phyloP scores from a whole-genome alignment of 495 filamentous ascomycete species.

The Lophiotrema nucula region DNA sequence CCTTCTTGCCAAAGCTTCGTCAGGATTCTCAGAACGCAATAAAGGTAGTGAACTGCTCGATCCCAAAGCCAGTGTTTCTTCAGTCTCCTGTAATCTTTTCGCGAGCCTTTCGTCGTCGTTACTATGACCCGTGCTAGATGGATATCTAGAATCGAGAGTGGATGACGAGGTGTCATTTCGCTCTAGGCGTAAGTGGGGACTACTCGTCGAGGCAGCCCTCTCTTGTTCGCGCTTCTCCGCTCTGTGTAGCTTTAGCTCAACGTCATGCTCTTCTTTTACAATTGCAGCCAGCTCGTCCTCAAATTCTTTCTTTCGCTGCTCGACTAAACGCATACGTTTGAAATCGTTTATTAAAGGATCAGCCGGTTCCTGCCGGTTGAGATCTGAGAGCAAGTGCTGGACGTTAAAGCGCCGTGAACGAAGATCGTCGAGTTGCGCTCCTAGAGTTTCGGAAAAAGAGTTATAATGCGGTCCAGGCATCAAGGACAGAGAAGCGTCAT shows the following conservation, averaged over 20 bases:
- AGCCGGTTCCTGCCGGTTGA: conserved; percentile 47
- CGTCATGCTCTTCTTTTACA: conserved; percentile 76
- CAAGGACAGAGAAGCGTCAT: no score
- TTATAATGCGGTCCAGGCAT: no score
- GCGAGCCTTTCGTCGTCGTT: no score
- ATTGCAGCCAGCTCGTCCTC: conserved; percentile 75
- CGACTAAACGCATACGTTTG: conserved; percentile 63
- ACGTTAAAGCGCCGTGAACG: conserved; percentile 67
- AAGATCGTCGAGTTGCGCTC: conserved; percentile 66
- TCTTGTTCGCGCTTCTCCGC: conserved; percentile 64
- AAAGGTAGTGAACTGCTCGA: no score
- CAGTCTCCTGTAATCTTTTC: no score
- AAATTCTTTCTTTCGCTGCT: conserved; percentile 66
- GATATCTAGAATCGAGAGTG: no score
- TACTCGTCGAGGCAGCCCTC: conserved; percentile 53
- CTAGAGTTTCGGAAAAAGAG: conserved; percentile 59
- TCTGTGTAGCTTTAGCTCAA: conserved; percentile 77
- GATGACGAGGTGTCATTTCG: no score
- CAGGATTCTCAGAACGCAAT: no score
- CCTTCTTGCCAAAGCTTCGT: no score
- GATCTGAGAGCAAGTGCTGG: conserved; percentile 45
- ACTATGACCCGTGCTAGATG: no score
- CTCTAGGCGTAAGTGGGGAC: no score
- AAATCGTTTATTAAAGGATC: conserved; percentile 58
- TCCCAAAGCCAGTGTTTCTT: no score